These are phyloP conservation scores for Penicillium chermesinum DNA, from an alignment of 495 filamentous ascomycete genomes.

Conservation along the genomic window DNA sequence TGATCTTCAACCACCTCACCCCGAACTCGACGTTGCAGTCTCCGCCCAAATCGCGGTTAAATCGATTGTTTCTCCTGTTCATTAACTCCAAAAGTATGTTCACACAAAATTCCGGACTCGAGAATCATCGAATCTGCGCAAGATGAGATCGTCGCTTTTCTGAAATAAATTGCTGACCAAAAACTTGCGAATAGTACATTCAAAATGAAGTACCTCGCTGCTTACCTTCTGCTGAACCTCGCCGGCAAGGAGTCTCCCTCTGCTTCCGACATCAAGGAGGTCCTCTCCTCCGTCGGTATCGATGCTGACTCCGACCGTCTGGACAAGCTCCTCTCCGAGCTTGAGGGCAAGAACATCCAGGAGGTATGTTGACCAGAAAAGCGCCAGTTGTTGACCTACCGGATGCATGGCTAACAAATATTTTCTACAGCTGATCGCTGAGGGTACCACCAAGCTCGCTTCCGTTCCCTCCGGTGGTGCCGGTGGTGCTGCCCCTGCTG, in stretches of 20 bases:
- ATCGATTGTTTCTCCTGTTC: slow-evolving; percentile 94
- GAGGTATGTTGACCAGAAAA: slow-evolving; percentile 62
- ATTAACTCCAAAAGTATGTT: slow-evolving; percentile 29
- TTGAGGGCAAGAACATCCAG: slow-evolving; percentile 96
- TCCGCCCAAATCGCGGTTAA: slow-evolving; percentile 85
- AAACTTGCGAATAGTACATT: slow-evolving; percentile 27
- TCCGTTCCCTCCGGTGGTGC: slow-evolving; percentile 92
- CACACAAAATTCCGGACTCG: background rate
- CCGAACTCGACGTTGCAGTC: slow-evolving; percentile 78
- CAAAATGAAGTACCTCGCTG: slow-evolving; percentile 99
- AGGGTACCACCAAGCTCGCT: slow-evolving; percentile 90
- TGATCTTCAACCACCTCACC: slow-evolving; percentile 27
- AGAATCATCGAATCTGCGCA: background rate
- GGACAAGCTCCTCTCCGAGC: slow-evolving; percentile 77
- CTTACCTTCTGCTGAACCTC: slow-evolving; percentile 93
- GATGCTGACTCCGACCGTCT: slow-evolving; percentile 90
- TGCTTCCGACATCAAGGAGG: slow-evolving; percentile 78
- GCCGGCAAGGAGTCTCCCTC: slow-evolving; percentile 90
- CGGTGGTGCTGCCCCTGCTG: slow-evolving; percentile 59
- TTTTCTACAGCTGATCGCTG: slow-evolving; percentile 72
- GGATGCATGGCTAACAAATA: no score
- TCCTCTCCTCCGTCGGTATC: slow-evolving; percentile 92
- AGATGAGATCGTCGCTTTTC: slow-evolving; percentile 3
- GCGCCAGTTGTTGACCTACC: no score
- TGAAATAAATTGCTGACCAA: slow-evolving; percentile 10